Evolutionary conservation across 73 alveolate species (phyloP), one percentile per base, ranked within the genome.

Genomic region (Paramecium primaurelia): DNA sequence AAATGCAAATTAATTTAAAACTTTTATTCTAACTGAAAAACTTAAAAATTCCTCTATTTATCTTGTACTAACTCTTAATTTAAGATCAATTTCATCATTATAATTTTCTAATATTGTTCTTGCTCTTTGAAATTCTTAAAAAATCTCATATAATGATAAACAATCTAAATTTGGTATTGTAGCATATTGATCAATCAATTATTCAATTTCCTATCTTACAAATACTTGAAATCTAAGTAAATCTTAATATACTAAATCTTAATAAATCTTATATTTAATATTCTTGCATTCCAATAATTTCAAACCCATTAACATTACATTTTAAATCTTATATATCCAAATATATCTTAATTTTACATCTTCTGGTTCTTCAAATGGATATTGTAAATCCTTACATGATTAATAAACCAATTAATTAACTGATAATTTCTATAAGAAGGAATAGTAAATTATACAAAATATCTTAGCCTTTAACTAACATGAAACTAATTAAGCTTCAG

Each of bases 351-450:
- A 45, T 80, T 80, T 80, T 8, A 44, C 49, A 45, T 80, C 91
- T 16, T 80, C 91, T 5, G 91, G 91, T 49, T 80, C 91, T 4
- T 80, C 91, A 36, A 32, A 47, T 20, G 91, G 91, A 80, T 45
- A 80, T 80, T 45, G n/a, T 11, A 42, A 22, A 40, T 80, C 58
- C 30, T 80, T 42, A 25, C 47, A 26, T 11, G 77, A 22, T 28
- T 45, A 1, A 80, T 80, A 80, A 5, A 80, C 44, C 34, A 44
- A 44, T 42, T 44, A 32, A 49, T 80, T 80, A 49, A 80, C 75
- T 45, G 77, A 45, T 26, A 80, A 64, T 80, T 80, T 80, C 30
- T 80, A 47, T 2, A 80, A 32, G 58, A 40, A 80, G 3, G 91
- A 80, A 25, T 80, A 80, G 49, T 80, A 80, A 3, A 80, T 80